Base-by-base conservation (phyloP, 345 rosid genomes). In the Eucalyptus virginea region DNA sequence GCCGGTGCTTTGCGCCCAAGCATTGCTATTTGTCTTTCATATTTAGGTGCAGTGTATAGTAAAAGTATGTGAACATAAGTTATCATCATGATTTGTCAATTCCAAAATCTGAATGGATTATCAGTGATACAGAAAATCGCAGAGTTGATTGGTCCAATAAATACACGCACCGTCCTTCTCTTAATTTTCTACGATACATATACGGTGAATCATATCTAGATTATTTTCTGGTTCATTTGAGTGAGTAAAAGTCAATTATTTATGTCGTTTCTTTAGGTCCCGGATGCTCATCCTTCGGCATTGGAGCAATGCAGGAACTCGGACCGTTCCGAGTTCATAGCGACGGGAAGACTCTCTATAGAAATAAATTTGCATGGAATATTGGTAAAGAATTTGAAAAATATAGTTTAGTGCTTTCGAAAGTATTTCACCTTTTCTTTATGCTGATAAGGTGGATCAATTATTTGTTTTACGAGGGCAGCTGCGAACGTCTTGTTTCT, bases 291-390 rank as follows among this genome's bases (percentile, higher is more conserved):
- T 91, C 95, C 21, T 86, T 93, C 52, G 92, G 88, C 9, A 92
- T 89, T 91, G 94, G 95, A 50, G 95, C 95, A n/a, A 90, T 93
- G 94, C 62, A 91, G 87, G 95, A 93, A 85, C 94, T 91, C 32
- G 94, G 95, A 88, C 95, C 93, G 37, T 93, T 93, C 42, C 87
- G 93, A 32, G 93, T 92, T 52, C 37, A 40, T n/a, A 93, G 92
- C 44, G 95, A 93, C 54, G 94, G 93, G n/a, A 92, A 93, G 50
- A 88, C 92, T 44, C 91, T 93, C 18, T 92, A 34, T 83, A 87
- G 72, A 85, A 93, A 93, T 77, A 89, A 42, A 54, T 91, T 67
- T 72, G 30, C 94, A 21, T 92, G 94, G 95, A 86, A 86, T 52
- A 86, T 28, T 32, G 87, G 87, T 86, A 1, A 48, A 32, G 23